Percentiles rank a stretch among this genome's conserved stretches.
These are phyloP conservation scores for Athelia psychrophila DNA, from an alignment of 1,284 basidiomycete species.

Conservation along the genomic window DNA sequence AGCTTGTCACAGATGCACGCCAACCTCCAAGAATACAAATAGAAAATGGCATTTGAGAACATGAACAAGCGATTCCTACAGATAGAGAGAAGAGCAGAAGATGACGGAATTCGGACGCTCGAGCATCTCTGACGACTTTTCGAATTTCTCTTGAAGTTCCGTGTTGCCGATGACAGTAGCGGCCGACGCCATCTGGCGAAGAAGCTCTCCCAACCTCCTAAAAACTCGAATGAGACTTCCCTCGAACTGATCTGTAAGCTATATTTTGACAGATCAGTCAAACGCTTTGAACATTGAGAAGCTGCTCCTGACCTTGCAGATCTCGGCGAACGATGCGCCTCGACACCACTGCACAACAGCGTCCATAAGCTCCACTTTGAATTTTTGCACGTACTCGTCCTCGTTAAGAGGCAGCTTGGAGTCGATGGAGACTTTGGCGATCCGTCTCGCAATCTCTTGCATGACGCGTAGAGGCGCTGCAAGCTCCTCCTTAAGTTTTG, in stretches of 20 bases:
- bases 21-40: too few relatives aligned
- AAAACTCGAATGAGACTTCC: conserved; percentile 94
- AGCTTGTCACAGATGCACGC: too few relatives aligned
- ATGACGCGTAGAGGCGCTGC: conserved; percentile 89
- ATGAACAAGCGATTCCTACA: conserved; percentile 32
- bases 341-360: conserved; percentile 97
- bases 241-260: conserved; percentile 97
- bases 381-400: conserved; percentile 92
- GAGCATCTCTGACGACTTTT: conserved; percentile 84
- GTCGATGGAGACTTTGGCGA: conserved; percentile 95
- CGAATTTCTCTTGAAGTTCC: conserved; percentile 91
- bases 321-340: conserved; percentile 94
- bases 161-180: conserved; percentile 96
- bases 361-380: conserved; percentile 99
- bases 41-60: too few relatives aligned
- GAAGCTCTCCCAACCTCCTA: conserved; percentile 88
- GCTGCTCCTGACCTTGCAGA: conserved; percentile 76
- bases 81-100: conserved; percentile 86
- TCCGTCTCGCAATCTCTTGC: conserved; percentile 93
- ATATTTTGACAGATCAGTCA: conserved; percentile 3
- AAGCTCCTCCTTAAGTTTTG: conserved; percentile 89
- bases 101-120: conserved; percentile 92
- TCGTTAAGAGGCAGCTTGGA: conserved; percentile 88
- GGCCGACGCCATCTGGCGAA: conserved; percentile 93
- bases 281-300: background rate